Conservation (phyloP, 140 eudicot species). For the Erigeron philadelphicus region DNA sequence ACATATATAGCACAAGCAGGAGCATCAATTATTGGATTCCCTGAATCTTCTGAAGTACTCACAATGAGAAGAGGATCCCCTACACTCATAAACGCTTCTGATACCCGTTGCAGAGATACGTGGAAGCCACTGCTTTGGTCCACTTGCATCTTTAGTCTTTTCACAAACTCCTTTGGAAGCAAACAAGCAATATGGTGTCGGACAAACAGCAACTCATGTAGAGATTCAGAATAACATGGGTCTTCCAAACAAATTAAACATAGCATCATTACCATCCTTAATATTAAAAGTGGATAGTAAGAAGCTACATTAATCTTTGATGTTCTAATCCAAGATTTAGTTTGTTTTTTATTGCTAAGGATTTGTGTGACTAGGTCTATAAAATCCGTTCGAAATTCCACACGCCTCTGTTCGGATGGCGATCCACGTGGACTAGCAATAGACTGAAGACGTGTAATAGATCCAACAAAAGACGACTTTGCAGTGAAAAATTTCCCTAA, state of each 20-base stretch:
- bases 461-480: neutral
- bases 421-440: neutral
- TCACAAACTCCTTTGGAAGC: neutral
- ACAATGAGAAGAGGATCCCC: neutral
- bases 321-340: neutral
- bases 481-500: neutral
- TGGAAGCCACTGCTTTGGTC: neutral
- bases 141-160: neutral
- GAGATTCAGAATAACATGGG: neutral
- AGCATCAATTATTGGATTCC: neutral
- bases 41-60: neutral
- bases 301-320: slow-evolving; percentile 2
- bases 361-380: neutral
- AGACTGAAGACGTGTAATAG: neutral
- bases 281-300: neutral
- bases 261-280: neutral
- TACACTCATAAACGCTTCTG: neutral
- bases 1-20: neutral
- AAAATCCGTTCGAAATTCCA: neutral
- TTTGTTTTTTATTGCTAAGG: neutral
- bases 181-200: neutral
- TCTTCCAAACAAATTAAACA: neutral
- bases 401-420: no score
- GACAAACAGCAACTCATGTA: neutral
- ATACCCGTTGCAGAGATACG: neutral